Conservation (phyloP, 495 filamentous ascomycete genomes). For the Hypoxylon intermedium region DNA sequence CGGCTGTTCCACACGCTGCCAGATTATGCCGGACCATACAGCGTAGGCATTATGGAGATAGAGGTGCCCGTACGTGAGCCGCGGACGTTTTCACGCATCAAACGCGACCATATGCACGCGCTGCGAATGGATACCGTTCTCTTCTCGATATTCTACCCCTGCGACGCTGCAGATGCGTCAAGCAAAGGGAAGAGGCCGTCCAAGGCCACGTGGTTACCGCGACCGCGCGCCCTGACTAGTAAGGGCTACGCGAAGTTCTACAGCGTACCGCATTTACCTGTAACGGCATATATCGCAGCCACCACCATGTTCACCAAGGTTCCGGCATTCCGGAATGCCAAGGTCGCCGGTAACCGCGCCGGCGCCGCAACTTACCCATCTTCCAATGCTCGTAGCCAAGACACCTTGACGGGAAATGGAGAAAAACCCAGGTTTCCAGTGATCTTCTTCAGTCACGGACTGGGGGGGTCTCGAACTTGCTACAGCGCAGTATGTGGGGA, state of each 20-base stretch:
- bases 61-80: constrained; percentile 65
- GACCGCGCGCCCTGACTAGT: constrained; percentile 55
- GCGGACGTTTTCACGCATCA: constrained; percentile 51
- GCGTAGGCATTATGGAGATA: constrained; percentile 68
- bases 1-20: constrained; percentile 63
- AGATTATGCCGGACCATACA: constrained; percentile 65
- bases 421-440: constrained; percentile 62
- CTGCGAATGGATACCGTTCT: constrained; percentile 65
- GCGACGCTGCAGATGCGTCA: constrained; percentile 42
- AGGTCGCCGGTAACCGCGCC: constrained; percentile 38
- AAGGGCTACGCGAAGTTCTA: constrained; percentile 63
- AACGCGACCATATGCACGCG: constrained; percentile 48
- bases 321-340: constrained; percentile 62
- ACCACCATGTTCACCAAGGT: constrained; percentile 65
- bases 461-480: constrained; percentile 67
- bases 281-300: constrained; percentile 54
- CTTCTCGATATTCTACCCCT: constrained; percentile 72
- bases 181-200: constrained; percentile 47
- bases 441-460: constrained; percentile 72
- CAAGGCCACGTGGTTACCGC: constrained; percentile 61
- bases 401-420: constrained; percentile 17
- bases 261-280: constrained; percentile 49
- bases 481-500: constrained; percentile 69
- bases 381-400: constrained; percentile 56
- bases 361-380: constrained; percentile 50